Evolutionary conservation across 2,329 filamentous ascomycete species (phyloP).

Genomic region (Coniochaeta pulveracea): DNA sequence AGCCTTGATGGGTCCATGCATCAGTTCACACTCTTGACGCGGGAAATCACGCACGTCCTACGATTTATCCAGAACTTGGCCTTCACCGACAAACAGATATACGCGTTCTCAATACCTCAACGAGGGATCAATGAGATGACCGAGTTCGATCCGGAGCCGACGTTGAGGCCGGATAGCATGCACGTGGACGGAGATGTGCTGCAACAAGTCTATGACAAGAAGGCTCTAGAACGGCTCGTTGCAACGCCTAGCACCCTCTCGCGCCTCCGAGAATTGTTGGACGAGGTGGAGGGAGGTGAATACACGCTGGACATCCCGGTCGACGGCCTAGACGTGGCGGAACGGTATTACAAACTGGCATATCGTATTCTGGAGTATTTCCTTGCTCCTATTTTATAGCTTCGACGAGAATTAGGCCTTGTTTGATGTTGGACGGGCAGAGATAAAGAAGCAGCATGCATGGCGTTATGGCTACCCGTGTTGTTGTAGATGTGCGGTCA

Average conservation of each 20-base stretch:
- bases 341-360: constrained; percentile 32
- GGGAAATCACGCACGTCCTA: constrained; percentile 56
- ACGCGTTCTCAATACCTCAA: no score
- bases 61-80: constrained; percentile 63
- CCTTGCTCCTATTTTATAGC: constrained; percentile 35
- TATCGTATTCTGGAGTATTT: constrained; percentile 45
- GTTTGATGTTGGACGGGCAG: no score
- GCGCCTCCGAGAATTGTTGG: constrained; percentile 36
- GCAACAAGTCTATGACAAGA: constrained; percentile 35
- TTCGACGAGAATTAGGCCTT: no score
- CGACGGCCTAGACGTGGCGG: constrained; percentile 11
- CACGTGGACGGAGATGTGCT: constrained; percentile 61
- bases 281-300: constrained; percentile 32
- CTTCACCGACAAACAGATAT: constrained; percentile 31
- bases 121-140: constrained; percentile 10
- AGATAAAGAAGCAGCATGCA: no score
- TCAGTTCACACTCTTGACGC: constrained; percentile 55
- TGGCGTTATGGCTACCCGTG: no score
- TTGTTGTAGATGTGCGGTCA: no score
- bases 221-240: constrained; percentile 31
- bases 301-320: constrained; percentile 23
- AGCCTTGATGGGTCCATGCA: constrained; percentile 59
- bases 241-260: constrained; percentile 18
- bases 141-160: constrained; percentile 25
- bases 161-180: constrained; percentile 31